These are phyloP conservation scores for Aspergillus vadensis DNA, from an alignment of 2,329 filamentous ascomycete genomes.

Conservation along the genomic window DNA sequence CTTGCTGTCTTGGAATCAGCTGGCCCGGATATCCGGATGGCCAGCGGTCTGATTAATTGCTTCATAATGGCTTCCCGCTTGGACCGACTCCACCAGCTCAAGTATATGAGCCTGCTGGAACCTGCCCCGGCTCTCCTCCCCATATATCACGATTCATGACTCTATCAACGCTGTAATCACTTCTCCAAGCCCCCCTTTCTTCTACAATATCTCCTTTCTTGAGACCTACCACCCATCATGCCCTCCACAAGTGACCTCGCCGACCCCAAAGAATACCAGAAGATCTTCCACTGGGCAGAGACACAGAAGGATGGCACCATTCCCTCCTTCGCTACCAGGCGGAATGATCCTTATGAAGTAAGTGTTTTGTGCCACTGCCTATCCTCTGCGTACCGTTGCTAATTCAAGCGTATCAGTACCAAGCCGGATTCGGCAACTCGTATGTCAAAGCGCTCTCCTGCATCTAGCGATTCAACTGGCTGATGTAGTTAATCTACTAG, in stretches of 20 bases:
- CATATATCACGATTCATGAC: not conserved
- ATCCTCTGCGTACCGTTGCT: constrained; percentile 9
- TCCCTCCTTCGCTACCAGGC: constrained; percentile 56
- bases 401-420: constrained; percentile 45
- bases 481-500: constrained; percentile 31
- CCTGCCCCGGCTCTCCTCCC: not conserved
- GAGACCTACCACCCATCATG: constrained; percentile 21
- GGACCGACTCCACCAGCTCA: constrained; percentile 11
- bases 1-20: not conserved
- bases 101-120: constrained; percentile 13
- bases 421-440: constrained; percentile 59
- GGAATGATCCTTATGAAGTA: constrained; percentile 58
- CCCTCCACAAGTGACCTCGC: constrained; percentile 28
- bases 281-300: constrained; percentile 61
- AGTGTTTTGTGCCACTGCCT: constrained; percentile 13
- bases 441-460: constrained; percentile 27
- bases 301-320: constrained; percentile 60
- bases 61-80: not conserved
- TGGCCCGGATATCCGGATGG: not conserved
- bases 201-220: not conserved
- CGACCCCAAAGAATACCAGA: constrained; percentile 49
- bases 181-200: not conserved
- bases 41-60: not conserved
- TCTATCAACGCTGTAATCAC: not conserved
- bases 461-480: constrained; percentile 26